Conservation (phyloP, 129 eudicot genomes). For the Ambrosia trifida region DNA sequence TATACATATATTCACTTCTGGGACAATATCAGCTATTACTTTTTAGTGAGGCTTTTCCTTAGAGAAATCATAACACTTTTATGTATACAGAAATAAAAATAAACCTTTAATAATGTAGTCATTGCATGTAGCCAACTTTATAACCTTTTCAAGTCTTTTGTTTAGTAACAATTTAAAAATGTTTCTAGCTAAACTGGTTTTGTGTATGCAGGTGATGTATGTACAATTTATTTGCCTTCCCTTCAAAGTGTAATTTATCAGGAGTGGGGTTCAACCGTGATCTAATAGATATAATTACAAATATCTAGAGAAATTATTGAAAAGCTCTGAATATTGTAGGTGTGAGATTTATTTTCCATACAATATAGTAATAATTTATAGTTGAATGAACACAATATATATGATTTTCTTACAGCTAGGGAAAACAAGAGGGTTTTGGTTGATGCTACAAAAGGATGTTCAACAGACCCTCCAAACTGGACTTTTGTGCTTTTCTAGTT, state of each 20-base stretch:
- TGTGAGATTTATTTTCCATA: slow-evolving; percentile 19
- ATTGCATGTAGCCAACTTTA: too few relatives aligned
- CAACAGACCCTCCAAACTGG: slow-evolving; percentile 88
- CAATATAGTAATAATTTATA: not conserved
- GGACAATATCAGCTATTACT: slow-evolving; percentile 88
- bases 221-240: slow-evolving; percentile 93
- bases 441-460: slow-evolving; percentile 97
- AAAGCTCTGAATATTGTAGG: slow-evolving; percentile 51
- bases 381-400: not conserved
- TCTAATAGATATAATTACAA: slow-evolving; percentile 53
- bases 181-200: not conserved
- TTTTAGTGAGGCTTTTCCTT: slow-evolving; percentile 96
- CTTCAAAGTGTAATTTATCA: slow-evolving; percentile 97
- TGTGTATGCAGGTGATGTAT: slow-evolving; percentile 49
- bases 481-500: slow-evolving; percentile 86
- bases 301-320: slow-evolving; percentile 45
- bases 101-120: slow-evolving; percentile 44
- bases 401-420: slow-evolving; percentile 42
- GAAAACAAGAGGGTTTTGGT: slow-evolving; percentile 79
- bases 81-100: slow-evolving; percentile 92
- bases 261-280: slow-evolving; percentile 82
- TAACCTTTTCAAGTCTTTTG: not conserved
- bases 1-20: slow-evolving; percentile 85
- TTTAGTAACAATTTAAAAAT: not conserved
- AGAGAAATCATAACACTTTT: slow-evolving; percentile 71